These are phyloP conservation scores for Nitzschia putrida DNA, from an alignment of 108 stramenopile genomes.

Conservation along the genomic window DNA sequence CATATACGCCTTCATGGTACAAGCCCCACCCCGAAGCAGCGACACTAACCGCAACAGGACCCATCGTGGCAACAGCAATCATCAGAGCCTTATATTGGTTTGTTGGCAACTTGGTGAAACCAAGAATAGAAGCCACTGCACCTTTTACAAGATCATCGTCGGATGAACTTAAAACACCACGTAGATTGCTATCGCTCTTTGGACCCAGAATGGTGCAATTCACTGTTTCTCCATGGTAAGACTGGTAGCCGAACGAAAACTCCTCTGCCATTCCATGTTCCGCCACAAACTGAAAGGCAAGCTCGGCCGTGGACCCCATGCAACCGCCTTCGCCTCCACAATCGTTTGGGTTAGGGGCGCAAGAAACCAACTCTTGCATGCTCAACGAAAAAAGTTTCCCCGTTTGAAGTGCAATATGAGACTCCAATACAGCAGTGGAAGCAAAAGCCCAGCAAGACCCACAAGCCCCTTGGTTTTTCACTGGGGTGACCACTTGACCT, in stretches of 20 bases:
- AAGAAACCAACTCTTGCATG: constrained; percentile 75
- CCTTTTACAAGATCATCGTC: constrained; percentile 11
- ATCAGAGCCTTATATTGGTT: constrained; percentile 80
- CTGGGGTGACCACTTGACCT: constrained; percentile 59
- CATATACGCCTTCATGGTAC: constrained; percentile 66
- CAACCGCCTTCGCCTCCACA: constrained; percentile 87
- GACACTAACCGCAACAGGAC: constrained; percentile 77
- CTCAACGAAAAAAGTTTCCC: constrained; percentile 61
- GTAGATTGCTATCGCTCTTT: neutral
- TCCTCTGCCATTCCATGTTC: constrained; percentile 63
- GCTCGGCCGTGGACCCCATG: constrained; percentile 63
- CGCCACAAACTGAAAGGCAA: constrained; percentile 72
- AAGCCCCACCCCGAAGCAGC: constrained; percentile 64
- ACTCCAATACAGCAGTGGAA: constrained; percentile 69
- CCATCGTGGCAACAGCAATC: constrained; percentile 77
- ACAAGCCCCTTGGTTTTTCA: constrained; percentile 83
- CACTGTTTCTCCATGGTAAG: constrained; percentile 47
- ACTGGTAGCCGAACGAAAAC: constrained; percentile 58
- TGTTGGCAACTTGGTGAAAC: constrained; percentile 63
- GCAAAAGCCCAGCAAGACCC: constrained; percentile 91
- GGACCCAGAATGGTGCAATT: constrained; percentile 36
- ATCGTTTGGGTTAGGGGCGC: constrained; percentile 73
- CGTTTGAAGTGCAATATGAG: constrained; percentile 74
- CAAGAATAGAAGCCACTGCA: constrained; percentile 70
- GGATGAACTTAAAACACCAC: neutral